Base-by-base conservation (phyloP, 2,329 filamentous ascomycete genomes). In the Cladophialophora yegresii region DNA sequence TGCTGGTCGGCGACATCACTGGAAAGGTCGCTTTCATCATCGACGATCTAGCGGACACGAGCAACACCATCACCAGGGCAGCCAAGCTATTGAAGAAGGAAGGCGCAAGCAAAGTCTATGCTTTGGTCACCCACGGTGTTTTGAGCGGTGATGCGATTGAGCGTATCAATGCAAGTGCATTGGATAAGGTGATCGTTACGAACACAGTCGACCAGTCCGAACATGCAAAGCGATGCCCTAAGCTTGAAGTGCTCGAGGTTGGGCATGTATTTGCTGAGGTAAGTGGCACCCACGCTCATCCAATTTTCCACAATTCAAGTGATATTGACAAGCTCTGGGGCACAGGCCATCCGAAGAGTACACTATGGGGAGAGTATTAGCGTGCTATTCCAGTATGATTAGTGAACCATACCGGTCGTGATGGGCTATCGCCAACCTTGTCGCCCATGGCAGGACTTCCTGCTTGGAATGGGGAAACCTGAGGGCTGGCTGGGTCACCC, bases 301-400 rank as follows among this genome's bases (percentile, higher is more conserved):
- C n/a, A 30, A n/a, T 22, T 30, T 7, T 8, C 22, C 5, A 54
- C 6, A 4, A 20, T 53, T 36, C n/a, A 28, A 30, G n/a, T 66
- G 62, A 12, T 23, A 51, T 68, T 72, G 65, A 72, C 73, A 64
- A 68, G 66, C 9, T 28, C 28, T 60, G 67, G 66, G 63, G 73
- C 76, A 87, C 76, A 87, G 86, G 87, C 95, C 57, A 97, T 98
- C 72, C 90, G 95, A 68, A 87, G 95, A 68, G 93, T 98, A 64
- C 95, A 99, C 79, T 93, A 98, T 77, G 95, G 95, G 73, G 95
- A 99, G 81, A 96, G 92, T 74, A 96, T 99, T 79, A 96, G 92
- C 76, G 91, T 95, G 66, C 84, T 99, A 58, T 99, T 99, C 79
- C 89, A 92, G 75, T 89, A 91, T 77, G 89, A 91, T 75, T 92